phyloP scores from a whole-genome alignment of 345 rosid species.

The Capsella bursapastoris region DNA sequence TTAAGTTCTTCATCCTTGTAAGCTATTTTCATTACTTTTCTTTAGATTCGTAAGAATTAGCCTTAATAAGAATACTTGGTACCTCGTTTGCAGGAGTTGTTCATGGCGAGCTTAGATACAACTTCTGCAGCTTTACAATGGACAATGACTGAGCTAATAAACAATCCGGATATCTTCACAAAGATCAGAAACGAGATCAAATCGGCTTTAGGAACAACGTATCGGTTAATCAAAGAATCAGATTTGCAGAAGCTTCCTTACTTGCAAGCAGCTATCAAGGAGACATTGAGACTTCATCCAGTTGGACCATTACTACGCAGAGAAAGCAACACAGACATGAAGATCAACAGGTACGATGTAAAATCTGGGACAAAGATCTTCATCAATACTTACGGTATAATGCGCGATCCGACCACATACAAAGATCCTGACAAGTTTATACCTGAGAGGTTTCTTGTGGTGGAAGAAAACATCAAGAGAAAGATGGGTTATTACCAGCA shows the following conservation, averaged over 20 bases:
- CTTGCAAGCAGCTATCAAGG: conserved; percentile 66
- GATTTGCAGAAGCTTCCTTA: conserved; percentile 66
- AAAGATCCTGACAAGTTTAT: conserved; percentile 43
- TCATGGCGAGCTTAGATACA: conserved; percentile 46
- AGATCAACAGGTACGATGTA: conserved; percentile 36
- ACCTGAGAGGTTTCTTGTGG: conserved; percentile 46
- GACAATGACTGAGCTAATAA: conserved; percentile 75
- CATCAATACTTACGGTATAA: conserved; percentile 43
- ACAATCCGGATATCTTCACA: conserved; percentile 51
- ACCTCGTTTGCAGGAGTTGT: conserved; percentile 35
- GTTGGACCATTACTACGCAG: conserved; percentile 64
- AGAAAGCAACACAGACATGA: conserved; percentile 50
- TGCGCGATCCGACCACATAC: conserved; percentile 41
- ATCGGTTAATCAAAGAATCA: conserved; percentile 62
- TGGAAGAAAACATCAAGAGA: conserved; percentile 27
- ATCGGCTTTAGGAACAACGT: conserved; percentile 39
- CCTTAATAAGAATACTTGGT: neutral
- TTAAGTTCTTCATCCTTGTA: conserved; percentile 70
- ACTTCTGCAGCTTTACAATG: conserved; percentile 54
- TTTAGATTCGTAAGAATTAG: neutral
- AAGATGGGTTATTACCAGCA: conserved; percentile 37
- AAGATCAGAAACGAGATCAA: conserved; percentile 68
- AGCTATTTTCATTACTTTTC: conserved; percentile 11
- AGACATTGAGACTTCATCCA: conserved; percentile 80
- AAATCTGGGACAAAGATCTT: conserved; percentile 44